Conservation (phyloP, 1,284 basidiomycete genomes). For the Singerocomus inundabilis region DNA sequence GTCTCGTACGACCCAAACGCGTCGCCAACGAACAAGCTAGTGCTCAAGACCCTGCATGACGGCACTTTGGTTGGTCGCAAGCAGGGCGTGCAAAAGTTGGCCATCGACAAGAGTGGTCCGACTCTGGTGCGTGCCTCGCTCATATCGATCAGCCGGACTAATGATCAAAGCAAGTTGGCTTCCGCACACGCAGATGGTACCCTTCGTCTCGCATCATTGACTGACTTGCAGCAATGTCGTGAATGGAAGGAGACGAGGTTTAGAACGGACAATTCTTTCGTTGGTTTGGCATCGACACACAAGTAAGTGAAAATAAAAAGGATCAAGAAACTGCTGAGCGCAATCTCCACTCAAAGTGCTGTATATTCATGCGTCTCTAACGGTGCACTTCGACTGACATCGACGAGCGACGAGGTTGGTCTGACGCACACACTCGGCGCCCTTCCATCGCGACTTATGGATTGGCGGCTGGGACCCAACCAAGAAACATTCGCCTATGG, state of each 20-base stretch:
- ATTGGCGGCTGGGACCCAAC: slow-evolving; percentile 61
- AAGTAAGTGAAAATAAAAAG: slow-evolving; percentile 24
- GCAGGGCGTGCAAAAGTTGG: slow-evolving; percentile 36
- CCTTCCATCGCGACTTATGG: slow-evolving; percentile 63
- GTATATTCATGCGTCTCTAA: slow-evolving; percentile 70
- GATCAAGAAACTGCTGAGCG: slow-evolving; percentile 9
- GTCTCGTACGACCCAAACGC: slow-evolving; percentile 41
- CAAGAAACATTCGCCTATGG: slow-evolving; percentile 70
- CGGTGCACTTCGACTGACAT: slow-evolving; percentile 59
- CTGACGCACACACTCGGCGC: slow-evolving; percentile 32
- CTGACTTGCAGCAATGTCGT: slow-evolving; percentile 37
- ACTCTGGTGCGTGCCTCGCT: slow-evolving; percentile 37
- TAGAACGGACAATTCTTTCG: slow-evolving; percentile 50
- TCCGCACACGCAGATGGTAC: slow-evolving; percentile 61
- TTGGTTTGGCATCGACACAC: slow-evolving; percentile 53
- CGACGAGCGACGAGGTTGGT: slow-evolving; percentile 31
- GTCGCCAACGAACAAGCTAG: slow-evolving; percentile 26
- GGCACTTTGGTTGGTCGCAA: slow-evolving; percentile 33
- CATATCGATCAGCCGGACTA: slow-evolving; percentile 15
- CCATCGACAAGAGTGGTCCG: slow-evolving; percentile 37
- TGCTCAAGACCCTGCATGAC: slow-evolving; percentile 37
- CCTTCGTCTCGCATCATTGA: slow-evolving; percentile 42
- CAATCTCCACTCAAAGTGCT: slow-evolving; percentile 13
- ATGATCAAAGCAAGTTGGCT: slow-evolving; percentile 53
- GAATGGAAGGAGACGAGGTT: slow-evolving; percentile 67